Conservation (phyloP, 2,329 filamentous ascomycete genomes). For the Exophiala calicioides region DNA sequence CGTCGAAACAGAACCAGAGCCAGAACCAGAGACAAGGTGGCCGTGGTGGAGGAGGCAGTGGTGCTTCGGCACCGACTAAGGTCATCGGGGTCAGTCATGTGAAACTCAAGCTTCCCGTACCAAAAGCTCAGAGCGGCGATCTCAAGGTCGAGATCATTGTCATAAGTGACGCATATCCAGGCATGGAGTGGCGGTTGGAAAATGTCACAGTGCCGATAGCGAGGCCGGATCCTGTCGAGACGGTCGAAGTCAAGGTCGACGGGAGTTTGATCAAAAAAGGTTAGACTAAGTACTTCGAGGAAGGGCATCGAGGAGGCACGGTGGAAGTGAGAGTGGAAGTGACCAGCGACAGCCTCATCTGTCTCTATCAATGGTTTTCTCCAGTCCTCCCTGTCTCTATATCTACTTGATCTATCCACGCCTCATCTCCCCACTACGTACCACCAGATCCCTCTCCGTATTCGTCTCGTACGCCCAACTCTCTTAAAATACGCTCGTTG, state of each 20-base stretch:
- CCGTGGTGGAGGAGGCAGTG: too few species aligned
- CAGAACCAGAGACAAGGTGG: too few species aligned
- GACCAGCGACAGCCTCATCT: too few species aligned
- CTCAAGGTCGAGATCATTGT: constrained; percentile 72
- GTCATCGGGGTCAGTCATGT: constrained; percentile 25
- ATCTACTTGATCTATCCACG: too few species aligned
- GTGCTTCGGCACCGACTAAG: too few species aligned
- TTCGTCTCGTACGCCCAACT: constrained; percentile 38
- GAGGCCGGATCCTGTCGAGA: constrained; percentile 24
- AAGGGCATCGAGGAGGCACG: too few species aligned
- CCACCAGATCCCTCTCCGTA: too few species aligned
- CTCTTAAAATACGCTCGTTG: constrained; percentile 49
- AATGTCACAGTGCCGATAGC: constrained; percentile 52
- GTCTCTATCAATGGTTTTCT: too few species aligned
- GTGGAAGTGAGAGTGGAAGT: too few species aligned
- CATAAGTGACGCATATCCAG: constrained; percentile 84
- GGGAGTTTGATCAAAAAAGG: constrained; percentile 29
- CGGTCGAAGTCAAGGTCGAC: constrained; percentile 28
- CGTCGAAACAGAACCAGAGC: constrained; percentile 19
- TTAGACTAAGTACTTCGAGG: too few species aligned
- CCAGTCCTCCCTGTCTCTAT: too few species aligned
- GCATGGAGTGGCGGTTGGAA: constrained; percentile 64
- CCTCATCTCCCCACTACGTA: too few species aligned
- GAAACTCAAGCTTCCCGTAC: constrained; percentile 18
- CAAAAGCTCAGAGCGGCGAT: constrained; percentile 31